A percentile compares a stretch with the other conserved stretches of the same genome.
Evolutionary conservation across 1,284 basidiomycete species (phyloP).

Genomic region (Ceratobasidium sp.): DNA sequence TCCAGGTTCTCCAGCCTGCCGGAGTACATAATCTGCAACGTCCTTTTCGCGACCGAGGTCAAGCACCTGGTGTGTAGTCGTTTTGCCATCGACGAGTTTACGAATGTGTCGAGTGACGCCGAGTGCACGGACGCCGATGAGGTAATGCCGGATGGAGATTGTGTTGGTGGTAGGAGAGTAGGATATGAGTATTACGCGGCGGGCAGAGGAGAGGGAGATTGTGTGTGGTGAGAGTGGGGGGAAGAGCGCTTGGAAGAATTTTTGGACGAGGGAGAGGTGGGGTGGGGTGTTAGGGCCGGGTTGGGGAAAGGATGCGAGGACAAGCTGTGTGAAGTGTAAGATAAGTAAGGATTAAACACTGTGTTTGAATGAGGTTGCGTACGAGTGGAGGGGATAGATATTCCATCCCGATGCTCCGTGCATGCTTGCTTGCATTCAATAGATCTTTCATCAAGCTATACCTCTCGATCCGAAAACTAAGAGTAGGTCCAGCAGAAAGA

Average conservation of each 20-base stretch:
- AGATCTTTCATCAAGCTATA: conserved; percentile 93
- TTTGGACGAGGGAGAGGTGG: conserved; percentile 81
- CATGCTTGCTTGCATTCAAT: conserved; percentile 73
- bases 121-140: conserved; percentile 95
- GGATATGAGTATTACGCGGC: conserved; percentile 92
- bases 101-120: conserved; percentile 95
- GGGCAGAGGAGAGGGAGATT: conserved; percentile 83
- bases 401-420: conserved; percentile 84
- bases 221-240: conserved; percentile 86
- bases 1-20: conserved; percentile 75
- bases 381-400: conserved; percentile 89
- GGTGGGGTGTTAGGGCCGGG: conserved; percentile 77
- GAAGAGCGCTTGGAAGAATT: conserved; percentile 90
- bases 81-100: conserved; percentile 82
- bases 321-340: conserved; percentile 64
- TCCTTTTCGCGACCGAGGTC: conserved; percentile 92
- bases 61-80: conserved; percentile 64
- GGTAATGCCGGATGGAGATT: conserved; percentile 93
- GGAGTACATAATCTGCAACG: conserved; percentile 94
- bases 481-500: conserved; percentile 92
- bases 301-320: conserved; percentile 80
- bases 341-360: neutral
- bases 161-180: conserved; percentile 91
- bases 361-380: conserved; percentile 55
- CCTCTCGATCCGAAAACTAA: conserved; percentile 92